Evolutionary conservation across 1,284 basidiomycete genomes (phyloP).

Genomic region (Cryptococcus amylolentus): DNA sequence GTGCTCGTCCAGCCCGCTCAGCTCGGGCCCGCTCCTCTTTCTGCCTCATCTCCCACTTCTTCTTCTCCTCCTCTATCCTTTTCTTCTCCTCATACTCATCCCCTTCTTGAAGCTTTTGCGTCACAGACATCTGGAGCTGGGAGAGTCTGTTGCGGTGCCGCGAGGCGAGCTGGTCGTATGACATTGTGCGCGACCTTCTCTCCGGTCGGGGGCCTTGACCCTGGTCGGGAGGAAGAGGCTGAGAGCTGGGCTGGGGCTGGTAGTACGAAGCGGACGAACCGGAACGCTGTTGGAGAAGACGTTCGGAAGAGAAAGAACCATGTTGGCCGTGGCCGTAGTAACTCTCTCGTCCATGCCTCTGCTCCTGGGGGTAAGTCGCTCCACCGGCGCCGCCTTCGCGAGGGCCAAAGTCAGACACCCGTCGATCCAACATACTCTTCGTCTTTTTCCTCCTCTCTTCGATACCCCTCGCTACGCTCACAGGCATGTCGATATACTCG

Average conservation of each 20-base stretch:
- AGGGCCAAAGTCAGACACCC: conserved; percentile 23
- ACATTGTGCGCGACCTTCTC: conserved; percentile 27
- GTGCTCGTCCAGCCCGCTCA: conserved; percentile 6
- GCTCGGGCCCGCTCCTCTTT: neutral
- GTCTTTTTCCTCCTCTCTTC: conserved; percentile 27
- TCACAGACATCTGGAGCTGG: conserved; percentile 42
- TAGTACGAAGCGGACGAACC: neutral
- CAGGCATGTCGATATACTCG: conserved; percentile 12
- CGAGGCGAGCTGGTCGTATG: conserved; percentile 44
- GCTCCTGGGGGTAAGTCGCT: conserved; percentile 6
- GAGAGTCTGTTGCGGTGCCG: conserved; percentile 44
- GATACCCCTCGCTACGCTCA: conserved; percentile 12
- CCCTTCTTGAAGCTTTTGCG: conserved; percentile 34
- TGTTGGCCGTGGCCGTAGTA: neutral
- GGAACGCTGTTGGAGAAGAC: neutral
- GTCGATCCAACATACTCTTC: conserved; percentile 33
- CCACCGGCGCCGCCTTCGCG: neutral
- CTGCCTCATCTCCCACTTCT: conserved; percentile 12
- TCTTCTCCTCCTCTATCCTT: conserved; percentile 24
- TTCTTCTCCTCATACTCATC: conserved; percentile 32
- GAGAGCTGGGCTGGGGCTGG: neutral
- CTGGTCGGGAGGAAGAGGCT: neutral
- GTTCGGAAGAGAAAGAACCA: neutral
- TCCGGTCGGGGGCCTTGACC: neutral
- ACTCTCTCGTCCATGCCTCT: neutral